Percentiles rank a stretch among this genome's conserved stretches.
Evolutionary conservation across 2,329 filamentous ascomycete genomes (phyloP).

Genomic region (Daldinia eschscholtzii): DNA sequence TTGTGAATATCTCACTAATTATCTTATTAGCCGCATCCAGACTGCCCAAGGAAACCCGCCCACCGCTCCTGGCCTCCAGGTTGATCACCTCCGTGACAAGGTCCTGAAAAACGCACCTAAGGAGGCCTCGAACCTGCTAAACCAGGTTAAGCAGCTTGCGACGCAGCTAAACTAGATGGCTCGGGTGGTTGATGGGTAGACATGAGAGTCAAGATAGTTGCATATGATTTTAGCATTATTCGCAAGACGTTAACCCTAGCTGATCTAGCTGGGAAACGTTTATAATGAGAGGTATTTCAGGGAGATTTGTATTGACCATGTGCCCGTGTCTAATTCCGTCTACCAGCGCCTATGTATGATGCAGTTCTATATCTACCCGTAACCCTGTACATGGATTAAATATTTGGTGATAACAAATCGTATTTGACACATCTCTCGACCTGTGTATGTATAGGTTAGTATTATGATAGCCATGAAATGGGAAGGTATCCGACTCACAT

Average conservation of each 20-base stretch:
- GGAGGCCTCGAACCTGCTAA: conserved; percentile 62
- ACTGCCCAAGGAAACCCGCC: conserved; percentile 69
- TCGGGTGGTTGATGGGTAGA: not conserved
- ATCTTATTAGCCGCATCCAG: conserved; percentile 56
- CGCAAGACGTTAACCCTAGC: conserved; percentile 7
- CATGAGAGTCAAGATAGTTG: not conserved
- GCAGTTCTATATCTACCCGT: conserved; percentile 33
- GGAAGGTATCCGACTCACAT: conserved; percentile 66
- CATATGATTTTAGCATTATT: conserved; percentile 2
- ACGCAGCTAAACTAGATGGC: conserved; percentile 36
- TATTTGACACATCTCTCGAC: conserved; percentile 93
- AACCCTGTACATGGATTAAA: conserved; percentile 61
- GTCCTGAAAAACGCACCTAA: conserved; percentile 67
- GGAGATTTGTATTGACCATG: conserved; percentile 30
- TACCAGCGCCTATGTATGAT: conserved; percentile 45
- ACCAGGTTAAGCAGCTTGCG: conserved; percentile 60
- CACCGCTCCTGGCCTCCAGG: conserved; percentile 63
- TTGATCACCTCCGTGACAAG: conserved; percentile 69
- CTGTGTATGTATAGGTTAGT: conserved; percentile 54
- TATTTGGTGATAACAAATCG: conserved; percentile 87
- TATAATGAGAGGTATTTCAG: conserved; percentile 23
- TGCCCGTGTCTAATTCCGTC: conserved; percentile 15
- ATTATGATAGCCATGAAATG: conserved; percentile 22
- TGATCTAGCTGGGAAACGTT: conserved; percentile 27
- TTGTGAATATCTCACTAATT: not conserved